Percentiles rank a stretch among this genome's conserved stretches.
Evolutionary conservation across 2,329 filamentous ascomycete species (phyloP).

Genomic region (Fusarium sororula): DNA sequence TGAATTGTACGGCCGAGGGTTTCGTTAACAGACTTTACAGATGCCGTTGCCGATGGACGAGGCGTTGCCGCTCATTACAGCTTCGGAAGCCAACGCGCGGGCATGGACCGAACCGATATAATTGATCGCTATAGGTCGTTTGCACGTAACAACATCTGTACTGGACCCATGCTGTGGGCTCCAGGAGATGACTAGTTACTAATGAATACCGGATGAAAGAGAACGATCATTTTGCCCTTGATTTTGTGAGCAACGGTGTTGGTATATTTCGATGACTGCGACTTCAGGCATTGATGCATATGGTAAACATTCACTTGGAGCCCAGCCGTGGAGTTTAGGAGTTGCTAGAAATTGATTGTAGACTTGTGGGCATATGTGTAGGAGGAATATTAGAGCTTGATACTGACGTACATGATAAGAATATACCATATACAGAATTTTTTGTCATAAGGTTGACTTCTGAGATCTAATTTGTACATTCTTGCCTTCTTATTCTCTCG

Average conservation of each 20-base stretch:
- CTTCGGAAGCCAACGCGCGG: conserved; percentile 51
- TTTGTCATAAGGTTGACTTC: not conserved
- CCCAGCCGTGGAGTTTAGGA: not conserved
- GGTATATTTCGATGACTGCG: not conserved
- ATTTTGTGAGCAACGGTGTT: not conserved
- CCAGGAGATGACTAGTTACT: conserved; percentile 23
- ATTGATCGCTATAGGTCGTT: conserved; percentile 62
- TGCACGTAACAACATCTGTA: conserved; percentile 62
- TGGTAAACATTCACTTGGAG: not conserved
- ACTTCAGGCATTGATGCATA: not conserved
- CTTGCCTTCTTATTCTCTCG: not conserved
- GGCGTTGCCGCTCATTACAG: conserved; percentile 64
- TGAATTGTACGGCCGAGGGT: no score
- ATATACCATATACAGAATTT: not conserved
- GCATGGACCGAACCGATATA: conserved; percentile 62
- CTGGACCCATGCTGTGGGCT: conserved; percentile 44
- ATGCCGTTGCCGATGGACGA: conserved; percentile 62
- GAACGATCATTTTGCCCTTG: not conserved
- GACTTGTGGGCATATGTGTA: not conserved
- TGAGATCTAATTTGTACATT: not conserved
- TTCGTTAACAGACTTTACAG: conserved; percentile 30
- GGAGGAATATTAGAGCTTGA: not conserved
- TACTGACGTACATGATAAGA: not conserved
- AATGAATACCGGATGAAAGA: not conserved
- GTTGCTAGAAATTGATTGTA: not conserved